These are phyloP conservation scores for Raddia guianensis DNA, from an alignment of 176 grass and related monocot genomes.

Conservation along the genomic window DNA sequence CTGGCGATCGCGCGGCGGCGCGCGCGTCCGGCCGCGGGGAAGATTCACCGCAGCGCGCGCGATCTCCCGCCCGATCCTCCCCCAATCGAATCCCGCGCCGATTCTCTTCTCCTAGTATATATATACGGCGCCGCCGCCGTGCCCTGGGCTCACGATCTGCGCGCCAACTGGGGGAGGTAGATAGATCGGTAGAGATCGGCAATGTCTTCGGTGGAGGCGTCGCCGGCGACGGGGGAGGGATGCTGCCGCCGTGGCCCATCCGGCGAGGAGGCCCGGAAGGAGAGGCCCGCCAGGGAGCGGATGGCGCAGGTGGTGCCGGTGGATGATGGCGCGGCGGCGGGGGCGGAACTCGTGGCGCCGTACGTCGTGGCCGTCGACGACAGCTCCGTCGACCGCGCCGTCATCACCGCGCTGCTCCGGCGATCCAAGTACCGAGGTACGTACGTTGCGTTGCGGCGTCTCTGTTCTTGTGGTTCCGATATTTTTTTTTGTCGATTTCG, in stretches of 20 bases:
- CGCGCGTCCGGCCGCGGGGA: not conserved
- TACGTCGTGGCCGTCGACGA: constrained; percentile 49
- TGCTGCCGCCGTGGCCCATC: too few relatives aligned
- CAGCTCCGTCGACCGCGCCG: constrained; percentile 50
- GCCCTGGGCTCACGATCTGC: not conserved
- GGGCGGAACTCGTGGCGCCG: not conserved
- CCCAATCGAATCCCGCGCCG: not conserved
- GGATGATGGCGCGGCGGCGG: not conserved
- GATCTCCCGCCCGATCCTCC: constrained; percentile 10
- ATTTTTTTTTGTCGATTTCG: not conserved
- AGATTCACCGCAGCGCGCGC: not conserved
- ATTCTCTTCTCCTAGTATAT: not conserved
- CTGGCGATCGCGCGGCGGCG: not conserved
- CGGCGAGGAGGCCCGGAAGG: not conserved
- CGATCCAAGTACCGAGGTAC: constrained; percentile 52
- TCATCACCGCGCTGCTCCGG: constrained; percentile 43
- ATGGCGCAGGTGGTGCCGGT: not conserved
- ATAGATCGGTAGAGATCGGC: not conserved
- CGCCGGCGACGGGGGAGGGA: not conserved
- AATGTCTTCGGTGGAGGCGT: constrained; percentile 22
- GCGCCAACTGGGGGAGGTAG: not conserved
- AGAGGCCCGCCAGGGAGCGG: not conserved
- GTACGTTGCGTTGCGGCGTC: not conserved
- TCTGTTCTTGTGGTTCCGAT: not conserved
- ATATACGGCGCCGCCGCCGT: not conserved